Evolutionary conservation across 129 eudicot species (phyloP), one percentile per base, ranked within the genome.

Genomic region (Solidago caesia): DNA sequence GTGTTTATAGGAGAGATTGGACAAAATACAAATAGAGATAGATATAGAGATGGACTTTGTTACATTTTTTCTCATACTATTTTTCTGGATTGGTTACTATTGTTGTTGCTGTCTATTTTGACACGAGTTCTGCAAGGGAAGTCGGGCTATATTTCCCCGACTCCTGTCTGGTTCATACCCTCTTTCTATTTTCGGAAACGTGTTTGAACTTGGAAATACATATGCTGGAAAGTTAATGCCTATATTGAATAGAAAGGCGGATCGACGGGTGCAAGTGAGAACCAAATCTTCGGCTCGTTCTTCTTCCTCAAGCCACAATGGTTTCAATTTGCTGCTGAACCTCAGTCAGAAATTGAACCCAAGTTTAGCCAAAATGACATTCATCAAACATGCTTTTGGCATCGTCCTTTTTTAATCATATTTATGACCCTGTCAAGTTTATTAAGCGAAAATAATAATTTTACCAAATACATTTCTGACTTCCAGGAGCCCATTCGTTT

Each of bases 81-180:
- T 21, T 21, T 21, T 0, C 21, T 21, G 21, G 21, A 21, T 21
- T 21, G 21, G 21, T 21, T 21, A 21, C 21, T 21, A 21, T 21
- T 21, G 21, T 21, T 21, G 21, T 21, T 21, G 21, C 21, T 67
- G 44, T 76, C 56, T 57, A 13, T 56, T 76, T 53, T 65, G 47
- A 26, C 67, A 62, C 11, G 66, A 67, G 26, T 60, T 29, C 6
- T 29, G 43, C 58, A 66, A 45, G 11, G 65, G 49, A 85, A 79
- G 73, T 62, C 67, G 12, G 12, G 58, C n/a, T 44, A 26, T 5
- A 5, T 9, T 25, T 8, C 7, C 59, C 59, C 53, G 53, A n/a
- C 82, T 77, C 21, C 87, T 85, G 9, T 84, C 84, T 7, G 91
- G 87, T 16, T 84, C 87, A 6, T 70, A 26, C 14, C 80, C 45